A percentile compares a stretch with the other conserved stretches of the same genome.
These are phyloP conservation scores for Aspergillus luchuensis DNA, from an alignment of 2,329 filamentous ascomycete genomes.

Conservation along the genomic window DNA sequence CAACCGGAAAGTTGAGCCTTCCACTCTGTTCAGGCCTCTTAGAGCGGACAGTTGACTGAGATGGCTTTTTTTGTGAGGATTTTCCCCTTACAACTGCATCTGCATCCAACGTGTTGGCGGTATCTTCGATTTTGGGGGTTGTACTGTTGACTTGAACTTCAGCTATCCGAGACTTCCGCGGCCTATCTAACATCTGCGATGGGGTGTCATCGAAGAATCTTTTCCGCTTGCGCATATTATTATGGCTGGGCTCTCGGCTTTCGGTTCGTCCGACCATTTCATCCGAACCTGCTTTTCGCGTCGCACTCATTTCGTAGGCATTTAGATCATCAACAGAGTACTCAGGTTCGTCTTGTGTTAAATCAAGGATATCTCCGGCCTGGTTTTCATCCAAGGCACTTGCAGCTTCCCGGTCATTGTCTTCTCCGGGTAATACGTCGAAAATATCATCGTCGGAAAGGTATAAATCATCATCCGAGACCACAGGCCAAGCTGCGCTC, in stretches of 20 bases:
- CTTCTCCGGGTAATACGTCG: slow-evolving; percentile 24
- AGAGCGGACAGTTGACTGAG: slow-evolving; percentile 28
- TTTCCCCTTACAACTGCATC: slow-evolving; percentile 8
- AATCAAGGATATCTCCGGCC: slow-evolving; percentile 29
- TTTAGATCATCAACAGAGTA: neutral
- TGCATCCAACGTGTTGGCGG: slow-evolving; percentile 11
- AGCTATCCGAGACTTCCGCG: neutral
- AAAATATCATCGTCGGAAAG: slow-evolving; percentile 45
- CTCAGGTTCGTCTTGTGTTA: slow-evolving; percentile 16
- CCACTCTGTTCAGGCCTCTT: slow-evolving; percentile 40
- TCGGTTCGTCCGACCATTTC: slow-evolving; percentile 2
- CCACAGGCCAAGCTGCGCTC: slow-evolving; percentile 55
- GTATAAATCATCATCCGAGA: slow-evolving; percentile 44
- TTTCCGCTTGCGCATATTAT: slow-evolving; percentile 15
- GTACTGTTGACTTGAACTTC: neutral
- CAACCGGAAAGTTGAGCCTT: slow-evolving; percentile 68
- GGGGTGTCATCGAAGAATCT: slow-evolving; percentile 1
- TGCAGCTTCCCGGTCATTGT: slow-evolving; percentile 18
- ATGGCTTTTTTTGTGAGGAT: slow-evolving; percentile 27
- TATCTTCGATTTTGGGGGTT: slow-evolving; percentile 3
- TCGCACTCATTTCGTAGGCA: neutral
- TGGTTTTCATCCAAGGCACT: slow-evolving; percentile 16
- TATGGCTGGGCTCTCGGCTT: neutral
- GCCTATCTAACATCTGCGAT: neutral
- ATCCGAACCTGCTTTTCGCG: neutral